Evolutionary conservation across 2,329 filamentous ascomycete species (phyloP).

Genomic region (Nothomitra cinnamomea): DNA sequence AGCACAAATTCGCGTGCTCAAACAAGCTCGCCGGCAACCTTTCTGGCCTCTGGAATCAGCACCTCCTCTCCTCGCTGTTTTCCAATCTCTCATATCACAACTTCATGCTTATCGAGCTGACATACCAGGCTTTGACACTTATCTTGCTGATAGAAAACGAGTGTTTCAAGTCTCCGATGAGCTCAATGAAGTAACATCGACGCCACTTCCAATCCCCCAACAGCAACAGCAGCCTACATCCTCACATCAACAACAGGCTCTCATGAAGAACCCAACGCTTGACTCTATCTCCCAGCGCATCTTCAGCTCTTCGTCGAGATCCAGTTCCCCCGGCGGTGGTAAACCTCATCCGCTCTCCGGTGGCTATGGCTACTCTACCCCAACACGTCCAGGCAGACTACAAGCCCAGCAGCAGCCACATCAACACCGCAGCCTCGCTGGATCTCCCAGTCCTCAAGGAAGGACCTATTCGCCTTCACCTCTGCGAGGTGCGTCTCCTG

Average conservation of each 20-base stretch:
- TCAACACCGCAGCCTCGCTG: constrained; percentile 9
- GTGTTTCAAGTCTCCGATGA: constrained; percentile 12
- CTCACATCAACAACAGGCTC: not conserved
- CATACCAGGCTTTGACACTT: constrained; percentile 55
- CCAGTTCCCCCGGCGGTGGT: constrained; percentile 11
- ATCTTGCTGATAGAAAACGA: constrained; percentile 30
- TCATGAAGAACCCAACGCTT: constrained; percentile 4
- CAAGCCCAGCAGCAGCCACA: constrained; percentile 1
- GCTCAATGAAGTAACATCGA: constrained; percentile 9
- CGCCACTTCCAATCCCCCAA: constrained; percentile 5
- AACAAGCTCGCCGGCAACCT: constrained; percentile 35
- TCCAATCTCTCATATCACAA: constrained; percentile 45
- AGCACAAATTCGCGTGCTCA: constrained; percentile 30
- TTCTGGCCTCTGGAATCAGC: constrained; percentile 30
- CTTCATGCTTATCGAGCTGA: constrained; percentile 43
- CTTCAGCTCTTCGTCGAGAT: constrained; percentile 8
- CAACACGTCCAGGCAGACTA: constrained; percentile 7
- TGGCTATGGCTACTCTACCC: constrained; percentile 6
- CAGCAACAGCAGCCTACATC: not conserved
- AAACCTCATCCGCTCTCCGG: constrained; percentile 3
- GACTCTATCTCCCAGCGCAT: constrained; percentile 12
- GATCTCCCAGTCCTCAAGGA: constrained; percentile 6
- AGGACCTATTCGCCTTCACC: constrained; percentile 12
- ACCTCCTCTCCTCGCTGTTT: constrained; percentile 32
- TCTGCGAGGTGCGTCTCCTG: constrained; percentile 7